Base-by-base conservation (phyloP, 352 stramenopile genomes). In the Globisporangium heterothallicum region DNA sequence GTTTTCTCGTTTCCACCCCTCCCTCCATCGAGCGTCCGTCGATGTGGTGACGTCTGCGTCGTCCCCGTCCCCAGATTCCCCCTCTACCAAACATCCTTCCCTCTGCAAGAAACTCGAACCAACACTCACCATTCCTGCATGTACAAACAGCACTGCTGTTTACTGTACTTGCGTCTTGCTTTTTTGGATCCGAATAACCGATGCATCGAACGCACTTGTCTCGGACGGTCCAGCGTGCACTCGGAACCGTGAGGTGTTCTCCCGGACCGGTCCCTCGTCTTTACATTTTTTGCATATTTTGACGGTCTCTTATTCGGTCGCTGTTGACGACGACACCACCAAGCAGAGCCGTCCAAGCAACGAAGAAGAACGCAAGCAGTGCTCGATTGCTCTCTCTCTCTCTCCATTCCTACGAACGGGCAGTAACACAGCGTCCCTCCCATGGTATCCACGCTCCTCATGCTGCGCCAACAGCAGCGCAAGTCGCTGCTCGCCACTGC, bases 401-500 rank as follows among this genome's bases (percentile, higher is more conserved):
- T 45, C 9, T 45, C 41, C 0, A 26, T 27, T n/a, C n/a, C n/a
- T n/a, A n/a, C n/a, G n/a, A n/a, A n/a, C n/a, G n/a, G n/a, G n/a
- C n/a, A n/a, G n/a, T n/a, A n/a, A n/a, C n/a, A n/a, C n/a, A n/a
- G n/a, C n/a, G n/a, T n/a, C n/a, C n/a, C n/a, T n/a, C n/a, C n/a
- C n/a, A 21, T 42, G 10, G 29, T 13, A 14, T 29, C 25, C 7
- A 29, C 24, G 42, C 32, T 38, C 32, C 3, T 53, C 18, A 24
- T 19, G 13, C 19, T 59, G 44, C 53, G 53, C 12, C 53, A 54
- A 36, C 44, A 49, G 32, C 32, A 38, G 32, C 19, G 21, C 43
- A 27, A 14, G 7, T 13, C 51, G 40, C 13, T 29, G 34, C 10
- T 29, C 51, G 42, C n/a, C 29, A 10, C 51, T 0, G 24, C 51